Evolutionary conservation across 441 rosid genomes (phyloP).

Genomic region (Daphne laureola): DNA sequence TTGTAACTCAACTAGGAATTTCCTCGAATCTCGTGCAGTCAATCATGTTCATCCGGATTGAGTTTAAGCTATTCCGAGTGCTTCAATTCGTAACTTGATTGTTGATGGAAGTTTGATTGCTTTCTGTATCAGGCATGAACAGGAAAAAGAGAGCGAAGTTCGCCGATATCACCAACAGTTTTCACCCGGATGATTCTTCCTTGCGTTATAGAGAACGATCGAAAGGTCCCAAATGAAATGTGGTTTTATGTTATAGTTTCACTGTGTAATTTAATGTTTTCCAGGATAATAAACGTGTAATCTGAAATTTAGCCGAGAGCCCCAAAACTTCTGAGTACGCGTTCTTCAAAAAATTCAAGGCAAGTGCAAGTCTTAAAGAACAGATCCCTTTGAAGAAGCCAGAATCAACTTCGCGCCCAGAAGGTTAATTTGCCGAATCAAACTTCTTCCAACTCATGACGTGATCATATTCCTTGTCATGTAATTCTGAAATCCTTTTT

Average conservation of each 20-base stretch:
- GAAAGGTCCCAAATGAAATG: constrained; percentile 13
- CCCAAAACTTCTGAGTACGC: constrained; percentile 81
- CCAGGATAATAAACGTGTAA: neutral
- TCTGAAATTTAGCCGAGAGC: constrained; percentile 32
- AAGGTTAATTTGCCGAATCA: constrained; percentile 22
- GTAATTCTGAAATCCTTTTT: constrained; percentile 1
- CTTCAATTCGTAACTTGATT: no score
- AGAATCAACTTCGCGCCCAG: constrained; percentile 14
- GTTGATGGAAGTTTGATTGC: neutral
- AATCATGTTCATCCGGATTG: neutral
- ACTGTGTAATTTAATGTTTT: neutral
- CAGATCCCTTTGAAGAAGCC: constrained; percentile 15
- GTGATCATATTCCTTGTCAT: neutral
- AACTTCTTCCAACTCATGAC: neutral
- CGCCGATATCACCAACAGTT: constrained; percentile 18
- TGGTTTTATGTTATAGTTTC: constrained; percentile 10
- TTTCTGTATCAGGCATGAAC: constrained; percentile 20
- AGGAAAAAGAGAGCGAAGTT: constrained; percentile 30
- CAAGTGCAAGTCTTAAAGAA: constrained; percentile 16
- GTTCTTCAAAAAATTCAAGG: constrained; percentile 64
- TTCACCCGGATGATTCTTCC: constrained; percentile 5
- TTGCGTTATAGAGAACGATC: constrained; percentile 2
- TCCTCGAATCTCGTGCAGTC: constrained; percentile 3
- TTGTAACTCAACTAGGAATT: neutral
- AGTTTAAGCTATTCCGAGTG: neutral